These are phyloP conservation scores for Apodospora peruviana DNA, from an alignment of 495 filamentous ascomycete species.

Conservation along the genomic window DNA sequence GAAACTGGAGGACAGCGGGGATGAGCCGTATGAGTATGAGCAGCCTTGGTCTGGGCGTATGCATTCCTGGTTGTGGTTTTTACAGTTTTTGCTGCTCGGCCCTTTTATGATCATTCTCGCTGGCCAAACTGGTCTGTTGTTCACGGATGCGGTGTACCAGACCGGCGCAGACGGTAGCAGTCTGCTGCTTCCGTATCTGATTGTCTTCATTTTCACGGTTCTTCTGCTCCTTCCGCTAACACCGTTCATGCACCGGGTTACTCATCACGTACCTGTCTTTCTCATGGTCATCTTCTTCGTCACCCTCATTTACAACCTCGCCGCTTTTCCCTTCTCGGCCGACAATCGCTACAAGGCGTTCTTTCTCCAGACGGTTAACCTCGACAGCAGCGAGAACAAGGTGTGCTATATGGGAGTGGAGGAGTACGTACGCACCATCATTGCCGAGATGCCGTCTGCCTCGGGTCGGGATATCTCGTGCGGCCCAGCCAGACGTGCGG, in stretches of 20 bases:
- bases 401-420: constrained; percentile 68
- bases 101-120: constrained; percentile 71
- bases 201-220: constrained; percentile 59
- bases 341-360: constrained; percentile 76
- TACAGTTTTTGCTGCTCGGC: constrained; percentile 75
- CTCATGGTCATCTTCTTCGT: constrained; percentile 66
- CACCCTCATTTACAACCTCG: constrained; percentile 81
- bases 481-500: constrained; percentile 22
- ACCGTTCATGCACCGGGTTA: constrained; percentile 83
- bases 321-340: constrained; percentile 81
- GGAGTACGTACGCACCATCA: constrained; percentile 62
- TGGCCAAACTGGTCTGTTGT: constrained; percentile 68
- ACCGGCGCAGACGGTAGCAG: constrained; percentile 74
- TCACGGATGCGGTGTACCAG: constrained; percentile 66
- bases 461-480: constrained; percentile 53
- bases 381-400: constrained; percentile 62
- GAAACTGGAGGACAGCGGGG: constrained; percentile 16
- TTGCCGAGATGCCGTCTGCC: constrained; percentile 65
- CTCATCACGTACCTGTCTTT: constrained; percentile 73
- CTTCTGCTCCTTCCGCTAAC: constrained; percentile 71
- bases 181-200: constrained; percentile 62
- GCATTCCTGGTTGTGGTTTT: constrained; percentile 77
- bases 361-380: constrained; percentile 76
- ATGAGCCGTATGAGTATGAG: constrained; percentile 63
- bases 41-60: constrained; percentile 78